Base-by-base conservation (phyloP, 495 filamentous ascomycete genomes). In the Sphaerosporella brunnea region DNA sequence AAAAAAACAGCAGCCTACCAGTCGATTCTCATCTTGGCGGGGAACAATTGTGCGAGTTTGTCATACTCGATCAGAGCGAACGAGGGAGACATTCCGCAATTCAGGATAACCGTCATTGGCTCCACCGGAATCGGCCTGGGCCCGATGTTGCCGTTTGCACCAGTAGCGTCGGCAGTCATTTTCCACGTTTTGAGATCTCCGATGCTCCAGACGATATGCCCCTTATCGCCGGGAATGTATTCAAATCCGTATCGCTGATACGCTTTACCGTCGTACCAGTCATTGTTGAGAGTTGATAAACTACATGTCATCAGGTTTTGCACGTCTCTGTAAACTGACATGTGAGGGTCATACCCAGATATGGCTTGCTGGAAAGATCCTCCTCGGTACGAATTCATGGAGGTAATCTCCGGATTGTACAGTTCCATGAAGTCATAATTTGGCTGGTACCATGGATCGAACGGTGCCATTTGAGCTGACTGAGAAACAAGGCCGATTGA, bases 191-290 rank as follows among this genome's bases (percentile, higher is more conserved):
- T 69, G 3, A 72, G 65, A 28, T 73, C 66, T 9, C 77, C 80
- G 42, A 86, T 70, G 50, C 73, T 77, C 79, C 79, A 86, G 11
- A 70, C 73, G 8, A 83, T 69, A 28, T 70, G 65, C 2, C 80
- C 78, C 16, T 61, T 53, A 3, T 60, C 60, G 1, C 81, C 81
- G 5, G 80, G 78, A 0, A 65, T 64, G 63, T 86, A 86, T 50
- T 86, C 79, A 49, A 81, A 79, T n/a, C 73, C 72, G 63, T 78
- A 86, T 1, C 63, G 73, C 52, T 84, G 80, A 56, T 83, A 86
- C 36, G 65, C 66, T n/a, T 77, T 75, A 16, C 77, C 80, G 60
- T 84, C 73, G 62, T 84, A 86, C 81, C 81, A 86, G 39, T 75
- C 64, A 47, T 79, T 76, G 62, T 86, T 84, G 24, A 86, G 65